Evolutionary conservation across 768 basidiomycete species (phyloP).

Genomic region (Asterophora lycoperdoides): DNA sequence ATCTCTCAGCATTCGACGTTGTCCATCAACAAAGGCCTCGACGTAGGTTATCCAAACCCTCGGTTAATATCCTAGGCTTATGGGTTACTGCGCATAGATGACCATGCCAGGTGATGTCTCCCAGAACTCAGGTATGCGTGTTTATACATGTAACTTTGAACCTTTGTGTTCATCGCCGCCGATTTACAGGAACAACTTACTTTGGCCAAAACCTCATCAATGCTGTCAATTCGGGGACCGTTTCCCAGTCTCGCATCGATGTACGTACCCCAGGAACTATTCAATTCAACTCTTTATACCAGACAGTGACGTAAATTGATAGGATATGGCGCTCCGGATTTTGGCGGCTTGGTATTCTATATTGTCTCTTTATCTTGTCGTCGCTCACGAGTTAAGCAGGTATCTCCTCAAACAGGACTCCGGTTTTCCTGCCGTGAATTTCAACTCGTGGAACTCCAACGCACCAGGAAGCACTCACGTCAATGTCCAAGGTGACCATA

Average conservation of each 20-base stretch:
- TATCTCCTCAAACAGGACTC: conserved; percentile 49
- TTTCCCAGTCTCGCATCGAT: conserved; percentile 55
- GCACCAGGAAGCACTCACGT: conserved; percentile 39
- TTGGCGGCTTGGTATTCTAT: conserved; percentile 38
- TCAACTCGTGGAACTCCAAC: conserved; percentile 45
- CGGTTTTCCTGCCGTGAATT: conserved; percentile 43
- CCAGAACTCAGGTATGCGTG: conserved; percentile 38
- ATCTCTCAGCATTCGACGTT: conserved; percentile 40
- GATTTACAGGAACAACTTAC: conserved; percentile 38
- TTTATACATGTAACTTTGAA: neutral
- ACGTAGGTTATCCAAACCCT: conserved; percentile 35
- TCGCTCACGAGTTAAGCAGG: conserved; percentile 5
- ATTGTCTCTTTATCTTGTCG: neutral
- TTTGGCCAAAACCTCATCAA: conserved; percentile 58
- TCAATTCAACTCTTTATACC: neutral
- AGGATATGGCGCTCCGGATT: conserved; percentile 44
- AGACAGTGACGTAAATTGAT: conserved; percentile 15
- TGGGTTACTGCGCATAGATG: conserved; percentile 41
- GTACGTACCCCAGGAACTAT: conserved; percentile 20
- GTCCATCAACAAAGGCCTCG: conserved; percentile 57
- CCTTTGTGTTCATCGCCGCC: neutral
- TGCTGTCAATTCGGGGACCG: conserved; percentile 56
- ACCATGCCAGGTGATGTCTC: conserved; percentile 63
- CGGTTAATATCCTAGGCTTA: neutral
- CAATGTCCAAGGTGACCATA: conserved; percentile 58